Conservation (phyloP, 495 filamentous ascomycete genomes). For the Astrocystis sublimbata region DNA sequence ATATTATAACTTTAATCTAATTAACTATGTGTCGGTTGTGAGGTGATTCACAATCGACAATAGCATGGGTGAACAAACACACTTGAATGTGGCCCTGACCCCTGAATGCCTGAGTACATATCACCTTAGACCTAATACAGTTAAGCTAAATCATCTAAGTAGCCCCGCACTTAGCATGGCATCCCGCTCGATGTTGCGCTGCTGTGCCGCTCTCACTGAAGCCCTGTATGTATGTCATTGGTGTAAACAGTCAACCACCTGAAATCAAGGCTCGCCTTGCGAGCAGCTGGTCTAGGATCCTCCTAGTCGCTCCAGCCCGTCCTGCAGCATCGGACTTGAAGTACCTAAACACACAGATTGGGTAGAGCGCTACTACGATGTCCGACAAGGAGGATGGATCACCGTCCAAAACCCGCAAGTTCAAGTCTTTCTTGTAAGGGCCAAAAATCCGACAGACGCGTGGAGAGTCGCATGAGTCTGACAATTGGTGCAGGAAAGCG, state of each 20-base stretch:
- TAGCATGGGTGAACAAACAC: too few relatives aligned
- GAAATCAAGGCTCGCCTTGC: neutral
- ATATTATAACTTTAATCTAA: too few relatives aligned
- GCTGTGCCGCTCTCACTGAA: neutral
- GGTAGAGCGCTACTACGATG: constrained; percentile 4
- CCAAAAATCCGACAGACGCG: neutral
- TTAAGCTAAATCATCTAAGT: too few relatives aligned
- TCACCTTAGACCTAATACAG: neutral
- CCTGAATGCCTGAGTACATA: too few relatives aligned
- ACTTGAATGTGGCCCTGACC: too few relatives aligned
- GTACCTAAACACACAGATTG: neutral
- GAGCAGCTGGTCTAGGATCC: neutral
- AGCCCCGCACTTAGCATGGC: neutral
- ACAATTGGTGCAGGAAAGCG: constrained; percentile 17
- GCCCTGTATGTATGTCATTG: neutral
- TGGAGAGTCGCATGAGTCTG: neutral
- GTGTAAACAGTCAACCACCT: neutral
- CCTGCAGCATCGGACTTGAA: neutral
- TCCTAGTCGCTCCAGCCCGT: neutral
- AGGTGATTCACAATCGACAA: too few relatives aligned
- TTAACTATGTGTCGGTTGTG: too few relatives aligned
- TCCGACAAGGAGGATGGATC: neutral
- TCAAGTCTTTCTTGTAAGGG: constrained; percentile 28
- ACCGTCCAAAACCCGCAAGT: constrained; percentile 10
- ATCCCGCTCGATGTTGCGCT: too few relatives aligned